Evolutionary conservation across 805 yeast species (phyloP).

Genomic region (Metschnikowia orientalis): DNA sequence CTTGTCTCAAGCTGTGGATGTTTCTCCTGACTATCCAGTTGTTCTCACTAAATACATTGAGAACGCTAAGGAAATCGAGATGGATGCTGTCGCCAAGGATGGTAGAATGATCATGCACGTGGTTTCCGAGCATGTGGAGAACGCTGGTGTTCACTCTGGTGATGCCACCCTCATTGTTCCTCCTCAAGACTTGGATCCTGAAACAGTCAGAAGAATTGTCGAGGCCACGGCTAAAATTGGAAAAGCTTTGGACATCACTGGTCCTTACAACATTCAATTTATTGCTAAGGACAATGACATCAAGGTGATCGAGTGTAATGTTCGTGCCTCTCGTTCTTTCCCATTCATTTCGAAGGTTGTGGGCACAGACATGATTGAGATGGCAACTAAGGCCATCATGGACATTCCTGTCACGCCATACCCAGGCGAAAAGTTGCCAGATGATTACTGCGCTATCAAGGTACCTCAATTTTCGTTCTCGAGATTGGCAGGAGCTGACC

Average conservation of each 20-base stretch:
- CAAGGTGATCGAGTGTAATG: slow-evolving; percentile 97
- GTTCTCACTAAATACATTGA: slow-evolving; percentile 96
- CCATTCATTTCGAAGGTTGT: slow-evolving; percentile 97
- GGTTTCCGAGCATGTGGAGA: slow-evolving; percentile 97
- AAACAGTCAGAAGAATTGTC: slow-evolving; percentile 85
- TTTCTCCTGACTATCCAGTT: slow-evolving; percentile 96
- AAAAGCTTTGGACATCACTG: slow-evolving; percentile 89
- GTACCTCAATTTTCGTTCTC: slow-evolving; percentile 98
- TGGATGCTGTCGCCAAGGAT: slow-evolving; percentile 96
- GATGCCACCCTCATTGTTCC: slow-evolving; percentile 97
- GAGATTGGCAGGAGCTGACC: slow-evolving; percentile 95
- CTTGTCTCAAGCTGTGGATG: slow-evolving; percentile 91
- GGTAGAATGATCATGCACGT: slow-evolving; percentile 96
- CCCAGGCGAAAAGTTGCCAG: slow-evolving; percentile 85
- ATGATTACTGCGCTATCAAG: slow-evolving; percentile 91
- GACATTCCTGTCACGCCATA: slow-evolving; percentile 85
- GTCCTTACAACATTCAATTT: slow-evolving; percentile 96
- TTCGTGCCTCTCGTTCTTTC: slow-evolving; percentile 98
- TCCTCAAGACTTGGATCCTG: slow-evolving; percentile 90
- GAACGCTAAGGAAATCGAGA: slow-evolving; percentile 95
- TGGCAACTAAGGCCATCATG: slow-evolving; percentile 94
- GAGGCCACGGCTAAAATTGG: slow-evolving; percentile 96
- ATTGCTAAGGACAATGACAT: slow-evolving; percentile 93
- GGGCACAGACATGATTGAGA: slow-evolving; percentile 92
- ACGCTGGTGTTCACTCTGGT: slow-evolving; percentile 99